These are phyloP conservation scores for Claviceps spartinae DNA, from an alignment of 2,329 filamentous ascomycete genomes.

Conservation along the genomic window DNA sequence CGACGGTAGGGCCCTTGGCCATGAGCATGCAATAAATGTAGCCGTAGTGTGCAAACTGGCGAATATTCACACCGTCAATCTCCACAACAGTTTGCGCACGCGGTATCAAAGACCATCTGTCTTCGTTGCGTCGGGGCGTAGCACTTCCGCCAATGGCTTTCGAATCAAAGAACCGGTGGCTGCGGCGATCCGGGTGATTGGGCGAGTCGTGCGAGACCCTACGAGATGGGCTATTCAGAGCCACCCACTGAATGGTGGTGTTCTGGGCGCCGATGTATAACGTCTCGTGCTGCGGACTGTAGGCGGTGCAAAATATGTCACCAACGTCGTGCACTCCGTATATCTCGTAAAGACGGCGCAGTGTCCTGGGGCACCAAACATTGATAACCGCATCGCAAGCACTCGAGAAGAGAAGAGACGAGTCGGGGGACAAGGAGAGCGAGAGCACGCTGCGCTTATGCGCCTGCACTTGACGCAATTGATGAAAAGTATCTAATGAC, in stretches of 20 bases:
- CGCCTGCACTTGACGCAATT: conserved; percentile 64
- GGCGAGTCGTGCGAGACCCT: conserved; percentile 48
- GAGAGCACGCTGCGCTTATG: conserved; percentile 86
- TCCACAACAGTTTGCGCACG: conserved; percentile 50
- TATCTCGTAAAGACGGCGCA: conserved; percentile 72
- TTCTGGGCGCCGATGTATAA: conserved; percentile 91
- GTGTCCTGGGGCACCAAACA: conserved; percentile 71
- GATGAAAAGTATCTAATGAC: conserved; percentile 78
- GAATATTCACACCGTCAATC: conserved; percentile 67
- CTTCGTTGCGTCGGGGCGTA: conserved; percentile 57
- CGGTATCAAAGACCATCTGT: conserved; percentile 41
- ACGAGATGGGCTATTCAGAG: conserved; percentile 49
- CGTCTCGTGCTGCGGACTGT: conserved; percentile 65
- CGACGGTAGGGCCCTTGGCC: conserved; percentile 51
- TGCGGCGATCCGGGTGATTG: conserved; percentile 60
- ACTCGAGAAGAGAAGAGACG: conserved; percentile 72
- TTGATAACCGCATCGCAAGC: conserved; percentile 90
- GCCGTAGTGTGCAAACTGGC: conserved; percentile 84
- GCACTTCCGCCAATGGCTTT: conserved; percentile 68
- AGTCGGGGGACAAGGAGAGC: conserved; percentile 64
- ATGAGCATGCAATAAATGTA: conserved; percentile 96
- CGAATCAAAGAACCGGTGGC: conserved; percentile 88
- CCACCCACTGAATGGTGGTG: conserved; percentile 87
- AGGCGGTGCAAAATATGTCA: conserved; percentile 90
- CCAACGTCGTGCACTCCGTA: conserved; percentile 91